A percentile compares a stretch with the other conserved stretches of the same genome.
phyloP scores from a whole-genome alignment of 495 filamentous ascomycete genomes.

The Podospora comata region DNA sequence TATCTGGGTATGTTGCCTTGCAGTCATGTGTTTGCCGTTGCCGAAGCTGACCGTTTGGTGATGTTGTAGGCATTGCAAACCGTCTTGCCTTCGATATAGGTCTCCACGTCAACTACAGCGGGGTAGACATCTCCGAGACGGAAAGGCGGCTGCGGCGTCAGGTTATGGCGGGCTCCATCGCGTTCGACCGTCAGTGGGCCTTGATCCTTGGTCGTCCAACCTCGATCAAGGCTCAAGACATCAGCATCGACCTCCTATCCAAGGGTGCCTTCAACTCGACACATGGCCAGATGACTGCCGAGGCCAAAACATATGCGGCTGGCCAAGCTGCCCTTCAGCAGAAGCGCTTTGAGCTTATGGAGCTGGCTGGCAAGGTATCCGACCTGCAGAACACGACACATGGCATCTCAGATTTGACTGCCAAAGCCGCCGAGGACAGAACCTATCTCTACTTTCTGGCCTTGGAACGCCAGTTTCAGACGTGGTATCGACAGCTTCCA shows the following conservation, averaged over 20 bases:
- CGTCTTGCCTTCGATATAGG: slow-evolving; percentile 52
- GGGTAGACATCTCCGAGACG: slow-evolving; percentile 36
- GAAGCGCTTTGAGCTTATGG: slow-evolving; percentile 49
- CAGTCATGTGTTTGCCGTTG: neutral
- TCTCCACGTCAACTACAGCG: slow-evolving; percentile 42
- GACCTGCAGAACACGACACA: slow-evolving; percentile 35
- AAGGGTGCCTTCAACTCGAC: slow-evolving; percentile 33
- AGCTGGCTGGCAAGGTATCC: slow-evolving; percentile 48
- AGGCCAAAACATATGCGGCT: slow-evolving; percentile 19
- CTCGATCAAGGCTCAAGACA: slow-evolving; percentile 49
- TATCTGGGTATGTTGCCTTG: slow-evolving; percentile 39
- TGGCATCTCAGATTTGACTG: slow-evolving; percentile 17
- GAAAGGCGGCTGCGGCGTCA: slow-evolving; percentile 45
- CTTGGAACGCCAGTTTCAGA: slow-evolving; percentile 49
- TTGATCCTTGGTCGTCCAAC: slow-evolving; percentile 51
- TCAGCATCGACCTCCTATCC: slow-evolving; percentile 44
- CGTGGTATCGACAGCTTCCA: slow-evolving; percentile 51
- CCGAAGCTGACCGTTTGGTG: slow-evolving; percentile 17
- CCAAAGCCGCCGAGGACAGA: slow-evolving; percentile 36
- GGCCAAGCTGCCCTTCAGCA: slow-evolving; percentile 45
- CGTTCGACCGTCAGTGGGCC: slow-evolving; percentile 53
- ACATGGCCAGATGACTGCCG: neutral
- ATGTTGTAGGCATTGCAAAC: slow-evolving; percentile 40
- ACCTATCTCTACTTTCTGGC: slow-evolving; percentile 46
- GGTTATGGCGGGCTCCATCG: slow-evolving; percentile 49